These are phyloP conservation scores for Lentinus brumalis DNA, from an alignment of 768 basidiomycete genomes.

Conservation along the genomic window DNA sequence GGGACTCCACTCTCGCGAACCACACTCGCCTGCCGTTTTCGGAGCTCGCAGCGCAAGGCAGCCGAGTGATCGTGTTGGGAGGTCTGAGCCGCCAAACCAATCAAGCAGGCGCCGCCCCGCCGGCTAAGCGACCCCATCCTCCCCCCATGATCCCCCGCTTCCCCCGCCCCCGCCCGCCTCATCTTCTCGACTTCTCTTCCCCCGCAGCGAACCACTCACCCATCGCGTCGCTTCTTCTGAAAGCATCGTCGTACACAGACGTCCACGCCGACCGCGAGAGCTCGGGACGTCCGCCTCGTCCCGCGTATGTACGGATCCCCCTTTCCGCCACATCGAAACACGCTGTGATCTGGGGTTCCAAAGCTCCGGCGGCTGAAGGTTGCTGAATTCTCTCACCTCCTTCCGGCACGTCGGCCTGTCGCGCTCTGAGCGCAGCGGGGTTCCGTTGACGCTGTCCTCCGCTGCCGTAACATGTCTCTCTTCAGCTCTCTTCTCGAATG, in stretches of 20 bases:
- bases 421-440: neutral
- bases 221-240: neutral
- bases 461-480: neutral
- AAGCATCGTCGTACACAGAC: neutral
- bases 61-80: slow-evolving; percentile 6
- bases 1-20: slow-evolving; percentile 14
- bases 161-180: slow-evolving; percentile 7
- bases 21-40: slow-evolving; percentile 8
- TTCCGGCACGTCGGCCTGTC: slow-evolving; percentile 1
- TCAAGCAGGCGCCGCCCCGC: slow-evolving; percentile 4
- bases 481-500: neutral
- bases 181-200: neutral
- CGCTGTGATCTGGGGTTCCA: slow-evolving; percentile 17
- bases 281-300: neutral
- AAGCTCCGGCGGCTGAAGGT: slow-evolving; percentile 11
- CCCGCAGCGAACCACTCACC: neutral
- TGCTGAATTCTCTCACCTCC: neutral
- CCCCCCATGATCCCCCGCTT: neutral
- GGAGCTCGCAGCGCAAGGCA: neutral
- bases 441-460: neutral
- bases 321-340: neutral
- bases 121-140: slow-evolving; percentile 3
- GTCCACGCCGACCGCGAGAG: neutral
- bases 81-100: neutral
- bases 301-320: neutral